Base-by-base conservation (phyloP, 179 eudicot genomes). In the Heliamphora pulchella region DNA sequence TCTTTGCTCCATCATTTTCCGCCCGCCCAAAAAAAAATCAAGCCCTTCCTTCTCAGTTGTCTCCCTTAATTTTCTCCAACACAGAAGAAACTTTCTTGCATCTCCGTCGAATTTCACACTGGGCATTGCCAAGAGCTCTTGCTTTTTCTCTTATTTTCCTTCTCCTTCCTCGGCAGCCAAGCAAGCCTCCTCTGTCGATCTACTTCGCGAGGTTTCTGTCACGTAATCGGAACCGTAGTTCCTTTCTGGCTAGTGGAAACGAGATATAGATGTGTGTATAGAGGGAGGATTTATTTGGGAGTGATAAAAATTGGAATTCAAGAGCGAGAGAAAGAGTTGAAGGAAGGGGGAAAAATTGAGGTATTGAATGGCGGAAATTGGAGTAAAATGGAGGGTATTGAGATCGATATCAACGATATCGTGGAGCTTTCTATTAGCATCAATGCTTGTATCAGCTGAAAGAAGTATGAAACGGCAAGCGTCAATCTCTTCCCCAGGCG, bases 361-460 rank as follows among this genome's bases (percentile, higher is more conserved):
- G 47, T 8, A 10, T 39, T 46, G 13, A 78, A 87, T 87, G 86
- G 85, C 75, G 65, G 74, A 78, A 59, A 83, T 46, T 44, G 85
- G 83, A 46, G 79, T 51, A 43, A 88, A 77, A 78, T 84, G 88
- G 91, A 79, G 77, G 82, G 85, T 88, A 79, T 41, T 89, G 71
- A 83, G 87, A 78, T 82, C 89, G 1, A 59, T 89, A 54, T 75
- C 71, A 4, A 79, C 77, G 64, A 76, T 89, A 57, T 78, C 77
- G 53, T 82, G 84, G 83, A 88, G 87, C 74, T 87, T 90, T 66
- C 58, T 87, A 54, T 22, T 91, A 76, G 90, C 86, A 51, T 81
- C 92, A 6, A 75, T 89, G 80, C 76, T 87, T 80, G 92, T 79
- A 76, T 87, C 91, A 11, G 95, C 92, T 74, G 97, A 90, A 67